phyloP scores from a whole-genome alignment of 2,329 filamentous ascomycete species.

The Cladosporium sp. region DNA sequence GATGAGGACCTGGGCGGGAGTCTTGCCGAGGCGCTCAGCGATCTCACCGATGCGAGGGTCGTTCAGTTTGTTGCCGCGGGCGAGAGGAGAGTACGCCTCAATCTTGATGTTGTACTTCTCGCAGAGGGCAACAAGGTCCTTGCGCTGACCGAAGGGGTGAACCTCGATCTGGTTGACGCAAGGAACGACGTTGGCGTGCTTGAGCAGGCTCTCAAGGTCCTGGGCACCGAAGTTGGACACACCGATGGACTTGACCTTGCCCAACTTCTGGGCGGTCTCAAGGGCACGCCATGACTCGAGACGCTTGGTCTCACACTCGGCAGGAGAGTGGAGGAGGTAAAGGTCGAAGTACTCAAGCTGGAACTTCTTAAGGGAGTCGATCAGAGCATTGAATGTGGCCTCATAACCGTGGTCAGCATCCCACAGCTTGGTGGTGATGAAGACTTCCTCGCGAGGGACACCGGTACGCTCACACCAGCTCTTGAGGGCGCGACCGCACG shows the following conservation, averaged over 20 bases:
- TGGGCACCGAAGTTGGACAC: slow-evolving; percentile 69
- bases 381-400: slow-evolving; percentile 30
- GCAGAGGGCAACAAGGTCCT: slow-evolving; percentile 39
- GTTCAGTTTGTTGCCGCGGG: slow-evolving; percentile 45
- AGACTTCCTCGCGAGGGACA: slow-evolving; percentile 33
- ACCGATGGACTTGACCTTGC: slow-evolving; percentile 66
- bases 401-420: slow-evolving; percentile 33
- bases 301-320: slow-evolving; percentile 55
- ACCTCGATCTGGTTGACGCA: slow-evolving; percentile 46
- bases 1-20: slow-evolving; percentile 43
- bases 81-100: slow-evolving; percentile 61
- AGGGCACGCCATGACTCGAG: slow-evolving; percentile 63
- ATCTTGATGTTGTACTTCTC: slow-evolving; percentile 56
- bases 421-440: slow-evolving; percentile 40
- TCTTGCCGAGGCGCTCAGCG: slow-evolving; percentile 46
- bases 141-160: slow-evolving; percentile 33
- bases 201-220: slow-evolving; percentile 46
- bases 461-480: slow-evolving; percentile 49
- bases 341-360: slow-evolving; percentile 41
- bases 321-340: slow-evolving; percentile 46
- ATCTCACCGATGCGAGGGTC: slow-evolving; percentile 44
- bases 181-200: slow-evolving; percentile 56
- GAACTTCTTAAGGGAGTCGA: slow-evolving; percentile 38
- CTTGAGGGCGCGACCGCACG: slow-evolving; percentile 40
- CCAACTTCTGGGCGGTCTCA: slow-evolving; percentile 55